Conservation (phyloP, 345 rosid species). For the Citrus cavaleriei region DNA sequence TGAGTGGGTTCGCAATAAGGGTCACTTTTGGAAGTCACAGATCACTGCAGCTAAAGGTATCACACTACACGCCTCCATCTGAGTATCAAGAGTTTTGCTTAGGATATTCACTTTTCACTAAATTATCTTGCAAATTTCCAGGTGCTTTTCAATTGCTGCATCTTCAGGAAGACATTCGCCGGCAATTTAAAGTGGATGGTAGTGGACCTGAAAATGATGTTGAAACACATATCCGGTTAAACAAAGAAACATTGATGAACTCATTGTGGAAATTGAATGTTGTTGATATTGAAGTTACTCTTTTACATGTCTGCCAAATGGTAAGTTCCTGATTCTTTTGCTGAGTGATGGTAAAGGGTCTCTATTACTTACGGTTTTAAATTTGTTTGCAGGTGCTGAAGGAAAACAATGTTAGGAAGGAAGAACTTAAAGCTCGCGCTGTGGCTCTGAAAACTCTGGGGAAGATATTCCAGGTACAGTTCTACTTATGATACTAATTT, state of each 20-base stretch:
- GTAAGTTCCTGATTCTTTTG: slow-evolving; percentile 33
- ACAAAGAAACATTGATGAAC: slow-evolving; percentile 74
- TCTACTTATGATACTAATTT: neutral
- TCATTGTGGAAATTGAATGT: slow-evolving; percentile 89
- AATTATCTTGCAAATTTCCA: slow-evolving; percentile 21
- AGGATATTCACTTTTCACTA: neutral
- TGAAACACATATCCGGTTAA: slow-evolving; percentile 64
- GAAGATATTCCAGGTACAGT: slow-evolving; percentile 71
- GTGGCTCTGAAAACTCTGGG: slow-evolving; percentile 74
- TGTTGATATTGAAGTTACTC: slow-evolving; percentile 83
- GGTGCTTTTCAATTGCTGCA: slow-evolving; percentile 91
- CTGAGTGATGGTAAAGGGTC: neutral
- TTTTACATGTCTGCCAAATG: slow-evolving; percentile 81
- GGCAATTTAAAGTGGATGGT: slow-evolving; percentile 60
- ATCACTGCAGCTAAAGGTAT: slow-evolving; percentile 73
- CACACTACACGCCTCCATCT: neutral
- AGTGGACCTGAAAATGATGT: slow-evolving; percentile 50
- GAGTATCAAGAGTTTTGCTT: neutral
- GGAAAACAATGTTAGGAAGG: slow-evolving; percentile 60
- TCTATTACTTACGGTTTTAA: neutral
- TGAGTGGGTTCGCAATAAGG: slow-evolving; percentile 69
- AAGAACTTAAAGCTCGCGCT: slow-evolving; percentile 73
- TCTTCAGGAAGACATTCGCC: slow-evolving; percentile 75
- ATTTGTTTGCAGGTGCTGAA: slow-evolving; percentile 49
- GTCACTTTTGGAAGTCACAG: slow-evolving; percentile 75